Base-by-base conservation (phyloP, 2,329 filamentous ascomycete genomes). In the Catunica adiposa region DNA sequence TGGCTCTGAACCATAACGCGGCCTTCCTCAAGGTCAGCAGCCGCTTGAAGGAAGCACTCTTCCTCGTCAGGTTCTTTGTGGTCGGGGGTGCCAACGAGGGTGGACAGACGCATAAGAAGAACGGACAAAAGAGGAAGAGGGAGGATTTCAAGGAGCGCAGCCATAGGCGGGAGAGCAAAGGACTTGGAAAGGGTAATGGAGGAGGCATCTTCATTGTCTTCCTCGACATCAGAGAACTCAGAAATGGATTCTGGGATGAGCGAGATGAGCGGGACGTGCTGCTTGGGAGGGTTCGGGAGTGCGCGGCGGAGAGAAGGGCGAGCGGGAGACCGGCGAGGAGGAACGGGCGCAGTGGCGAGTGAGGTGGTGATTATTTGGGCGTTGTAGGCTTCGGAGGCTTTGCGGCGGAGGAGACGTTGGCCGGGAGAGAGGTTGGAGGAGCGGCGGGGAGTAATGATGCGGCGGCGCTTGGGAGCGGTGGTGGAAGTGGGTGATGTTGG, bases 351-450 rank as follows among this genome's bases (percentile, higher is more conserved):
- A 44, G 44, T 31, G 15, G 53, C 53, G 8, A 58, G 56, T 2
- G 53, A 56, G 5, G 54, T 56, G 53, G 54, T 58, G 17, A 58
- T 58, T 20, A 56, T 47, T 42, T 59, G 54, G 34, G 57, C 57
- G 54, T 56, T 56, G 38, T 54, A 59, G 42, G 57, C 57, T 42
- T 59, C 54, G 37, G 40, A 52, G 34, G 54, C 57, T 51, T 59
- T 59, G 46, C 54, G 54, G 25, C 57, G 57, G 9, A 59, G 54
- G 14, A 59, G 51, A 38, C 57, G 54, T 50, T 59, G 57, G 23
- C 54, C 53, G n/a, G 54, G 57, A 20, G 54, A 56, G 26, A 59
- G 34, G 51, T 56, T 50, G n/a, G 53, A 29, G n/a, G 57, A 50
- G 20, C 57, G 57, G 22, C 57, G 53, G 11, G 57, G 34, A 37